Conservation (phyloP, 345 rosid species). For the Linum trigynum region DNA sequence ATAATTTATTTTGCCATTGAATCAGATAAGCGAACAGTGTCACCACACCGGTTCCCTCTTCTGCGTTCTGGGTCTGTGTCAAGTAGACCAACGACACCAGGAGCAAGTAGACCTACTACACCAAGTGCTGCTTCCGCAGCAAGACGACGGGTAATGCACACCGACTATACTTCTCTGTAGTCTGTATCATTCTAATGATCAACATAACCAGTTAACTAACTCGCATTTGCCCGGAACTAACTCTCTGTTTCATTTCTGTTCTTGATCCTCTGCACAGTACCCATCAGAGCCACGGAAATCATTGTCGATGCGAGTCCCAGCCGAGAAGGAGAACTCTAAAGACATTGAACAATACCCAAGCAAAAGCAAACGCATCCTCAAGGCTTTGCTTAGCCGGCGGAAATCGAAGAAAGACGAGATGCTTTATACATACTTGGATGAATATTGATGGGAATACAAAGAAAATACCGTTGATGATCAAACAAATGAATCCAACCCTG, state of each 20-base stretch:
- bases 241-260: not conserved
- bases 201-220: not conserved
- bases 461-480: not conserved
- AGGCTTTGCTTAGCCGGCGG: conserved; percentile 85
- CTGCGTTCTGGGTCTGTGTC: conserved; percentile 66
- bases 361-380: conserved; percentile 81
- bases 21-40: conserved; percentile 64
- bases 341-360: conserved; percentile 61
- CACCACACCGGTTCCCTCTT: conserved; percentile 79
- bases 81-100: conserved; percentile 63
- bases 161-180: not conserved
- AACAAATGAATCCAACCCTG: not conserved
- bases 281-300: conserved; percentile 85
- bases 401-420: conserved; percentile 85
- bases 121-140: conserved; percentile 30
- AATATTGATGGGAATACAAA: conserved; percentile 39
- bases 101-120: conserved; percentile 45
- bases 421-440: conserved; percentile 74
- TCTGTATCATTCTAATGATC: not conserved
- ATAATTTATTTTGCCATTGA: not conserved
- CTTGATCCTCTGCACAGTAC: conserved; percentile 32
- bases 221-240: not conserved
- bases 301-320: conserved; percentile 51
- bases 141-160: conserved; percentile 43
- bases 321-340: conserved; percentile 46